Evolutionary conservation across 257 asterid species (phyloP).

Genomic region (Solanum appendiculatum): DNA sequence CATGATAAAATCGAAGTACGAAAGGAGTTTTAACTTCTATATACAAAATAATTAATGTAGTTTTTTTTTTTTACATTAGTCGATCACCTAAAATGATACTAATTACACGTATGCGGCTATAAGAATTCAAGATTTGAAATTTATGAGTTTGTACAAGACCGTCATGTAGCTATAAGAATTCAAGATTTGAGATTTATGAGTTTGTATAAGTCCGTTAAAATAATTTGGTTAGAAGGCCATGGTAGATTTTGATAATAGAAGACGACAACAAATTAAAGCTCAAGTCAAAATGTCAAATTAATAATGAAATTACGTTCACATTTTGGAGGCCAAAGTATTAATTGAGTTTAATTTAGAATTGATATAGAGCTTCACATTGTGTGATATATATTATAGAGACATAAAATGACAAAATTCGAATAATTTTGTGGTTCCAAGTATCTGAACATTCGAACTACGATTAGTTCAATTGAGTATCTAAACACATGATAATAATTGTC

Average conservation of each 20-base stretch:
- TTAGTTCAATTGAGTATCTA: too few species aligned
- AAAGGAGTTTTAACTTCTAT: too few species aligned
- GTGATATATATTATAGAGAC: background rate
- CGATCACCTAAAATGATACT: background rate
- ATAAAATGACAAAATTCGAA: background rate
- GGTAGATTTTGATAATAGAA: background rate
- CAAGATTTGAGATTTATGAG: background rate
- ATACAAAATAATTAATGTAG: too few species aligned
- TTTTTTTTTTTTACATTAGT: too few species aligned
- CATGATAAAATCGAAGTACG: background rate
- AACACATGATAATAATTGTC: too few species aligned
- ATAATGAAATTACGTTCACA: background rate
- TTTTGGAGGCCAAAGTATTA: background rate
- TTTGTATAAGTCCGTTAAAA: rapidly evolving
- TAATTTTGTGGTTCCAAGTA: background rate
- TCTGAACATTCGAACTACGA: too few species aligned
- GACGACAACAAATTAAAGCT: background rate
- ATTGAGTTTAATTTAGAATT: background rate
- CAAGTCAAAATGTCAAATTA: background rate
- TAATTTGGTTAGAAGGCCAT: background rate
- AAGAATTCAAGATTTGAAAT: too few species aligned
- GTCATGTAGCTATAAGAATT: too few species aligned
- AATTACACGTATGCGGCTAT: too few species aligned
- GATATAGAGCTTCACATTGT: background rate
- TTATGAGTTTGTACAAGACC: too few species aligned